Conservation (phyloP, 305 asterid genomes). For the Fraxinus xanthoxyloides region DNA sequence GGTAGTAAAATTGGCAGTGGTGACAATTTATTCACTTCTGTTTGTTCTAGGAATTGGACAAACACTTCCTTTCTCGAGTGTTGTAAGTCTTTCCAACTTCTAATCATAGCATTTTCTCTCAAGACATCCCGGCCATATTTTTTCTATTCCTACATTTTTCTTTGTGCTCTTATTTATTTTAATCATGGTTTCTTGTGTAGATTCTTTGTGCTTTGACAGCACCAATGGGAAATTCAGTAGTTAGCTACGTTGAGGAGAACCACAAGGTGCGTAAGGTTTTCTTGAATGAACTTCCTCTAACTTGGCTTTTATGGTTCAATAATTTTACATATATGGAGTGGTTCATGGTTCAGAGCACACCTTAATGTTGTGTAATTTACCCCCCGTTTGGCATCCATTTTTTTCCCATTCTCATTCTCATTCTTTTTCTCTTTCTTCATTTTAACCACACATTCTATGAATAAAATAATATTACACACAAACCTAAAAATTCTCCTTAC, state of each 20-base stretch:
- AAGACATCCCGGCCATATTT: not conserved
- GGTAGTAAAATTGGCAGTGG: slow-evolving; percentile 56
- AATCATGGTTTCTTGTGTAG: slow-evolving; percentile 36
- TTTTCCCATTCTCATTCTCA: too few relatives aligned
- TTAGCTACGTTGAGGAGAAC: slow-evolving; percentile 55
- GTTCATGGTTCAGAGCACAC: not conserved
- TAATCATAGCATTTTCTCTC: not conserved
- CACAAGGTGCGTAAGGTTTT: slow-evolving; percentile 41
- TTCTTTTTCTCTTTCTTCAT: too few relatives aligned
- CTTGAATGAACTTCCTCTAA: not conserved
- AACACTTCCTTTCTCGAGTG: slow-evolving; percentile 63
- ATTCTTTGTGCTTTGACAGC: slow-evolving; percentile 60
- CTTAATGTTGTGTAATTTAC: not conserved
- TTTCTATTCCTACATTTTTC: not conserved
- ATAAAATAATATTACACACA: too few relatives aligned
- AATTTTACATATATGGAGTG: not conserved
- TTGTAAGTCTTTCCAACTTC: slow-evolving; percentile 44
- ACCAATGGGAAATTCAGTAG: slow-evolving; percentile 61
- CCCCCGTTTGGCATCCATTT: too few relatives aligned
- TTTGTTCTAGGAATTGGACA: slow-evolving; percentile 60
- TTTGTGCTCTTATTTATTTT: not conserved
- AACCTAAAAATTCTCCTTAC: too few relatives aligned
- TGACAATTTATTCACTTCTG: slow-evolving; percentile 48
- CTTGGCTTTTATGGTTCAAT: not conserved
- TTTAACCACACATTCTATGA: too few relatives aligned